phyloP scores from a whole-genome alignment of 2,329 filamentous ascomycete species.

The Scedosporium boydii region DNA sequence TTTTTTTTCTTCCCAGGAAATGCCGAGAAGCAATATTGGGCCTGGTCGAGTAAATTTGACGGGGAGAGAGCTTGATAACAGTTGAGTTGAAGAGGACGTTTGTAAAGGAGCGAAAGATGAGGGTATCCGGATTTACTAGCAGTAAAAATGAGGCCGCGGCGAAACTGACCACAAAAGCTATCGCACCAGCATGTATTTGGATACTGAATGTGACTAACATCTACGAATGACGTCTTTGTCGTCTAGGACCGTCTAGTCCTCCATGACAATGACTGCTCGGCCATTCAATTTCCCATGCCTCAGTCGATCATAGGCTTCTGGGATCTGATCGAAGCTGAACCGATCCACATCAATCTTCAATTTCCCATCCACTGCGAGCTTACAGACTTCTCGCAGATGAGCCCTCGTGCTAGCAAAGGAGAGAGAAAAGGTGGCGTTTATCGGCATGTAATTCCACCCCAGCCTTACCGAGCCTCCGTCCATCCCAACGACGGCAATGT shows the following conservation, averaged over 20 bases:
- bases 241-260: neutral
- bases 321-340: neutral
- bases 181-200: too few relatives aligned
- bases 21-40: too few relatives aligned
- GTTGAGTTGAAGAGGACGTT: too few relatives aligned
- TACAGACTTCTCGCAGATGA: neutral
- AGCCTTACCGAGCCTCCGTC: neutral
- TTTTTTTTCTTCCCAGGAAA: too few relatives aligned
- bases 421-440: neutral
- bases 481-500: neutral
- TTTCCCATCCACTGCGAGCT: neutral
- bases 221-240: too few relatives aligned
- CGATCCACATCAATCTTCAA: neutral
- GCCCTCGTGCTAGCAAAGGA: neutral
- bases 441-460: neutral
- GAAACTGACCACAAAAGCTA: too few relatives aligned
- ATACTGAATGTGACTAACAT: too few relatives aligned
- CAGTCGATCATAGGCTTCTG: neutral
- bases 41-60: too few relatives aligned
- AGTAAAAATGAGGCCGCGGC: too few relatives aligned
- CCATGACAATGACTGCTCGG: neutral
- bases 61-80: too few relatives aligned
- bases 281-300: neutral
- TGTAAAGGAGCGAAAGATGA: too few relatives aligned
- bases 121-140: too few relatives aligned